phyloP scores from a whole-genome alignment of 495 filamentous ascomycete species.

The Podospora didyma region DNA sequence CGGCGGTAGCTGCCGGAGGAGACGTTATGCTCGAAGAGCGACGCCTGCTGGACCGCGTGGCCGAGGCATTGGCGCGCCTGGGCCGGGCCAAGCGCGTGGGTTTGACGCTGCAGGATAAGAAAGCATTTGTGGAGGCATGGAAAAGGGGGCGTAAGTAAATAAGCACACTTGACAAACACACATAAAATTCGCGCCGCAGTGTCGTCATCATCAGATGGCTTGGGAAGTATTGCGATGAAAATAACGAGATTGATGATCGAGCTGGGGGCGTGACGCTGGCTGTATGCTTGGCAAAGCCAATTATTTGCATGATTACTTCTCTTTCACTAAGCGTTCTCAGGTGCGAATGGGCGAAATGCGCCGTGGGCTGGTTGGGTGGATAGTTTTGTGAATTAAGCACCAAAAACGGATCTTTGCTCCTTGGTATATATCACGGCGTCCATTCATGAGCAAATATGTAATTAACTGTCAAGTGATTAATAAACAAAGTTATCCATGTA shows the following conservation, averaged over 20 bases:
- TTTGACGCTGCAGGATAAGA: slow-evolving; percentile 77
- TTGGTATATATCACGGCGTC: too few species aligned
- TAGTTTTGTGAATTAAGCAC: too few species aligned
- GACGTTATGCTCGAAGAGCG: slow-evolving; percentile 53
- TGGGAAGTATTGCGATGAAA: neutral
- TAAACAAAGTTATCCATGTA: too few species aligned
- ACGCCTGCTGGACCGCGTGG: slow-evolving; percentile 65
- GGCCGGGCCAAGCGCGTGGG: slow-evolving; percentile 89
- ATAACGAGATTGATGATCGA: neutral
- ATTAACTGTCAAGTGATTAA: too few species aligned
- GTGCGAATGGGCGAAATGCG: too few species aligned
- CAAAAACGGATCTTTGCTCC: too few species aligned
- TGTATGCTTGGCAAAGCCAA: too few species aligned
- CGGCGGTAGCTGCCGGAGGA: slow-evolving; percentile 28
- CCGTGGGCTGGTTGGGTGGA: too few species aligned
- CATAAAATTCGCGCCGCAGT: too few species aligned
- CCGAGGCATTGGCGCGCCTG: slow-evolving; percentile 81
- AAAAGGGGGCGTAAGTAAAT: slow-evolving; percentile 24
- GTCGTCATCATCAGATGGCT: neutral
- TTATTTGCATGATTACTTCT: too few species aligned
- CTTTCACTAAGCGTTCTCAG: too few species aligned
- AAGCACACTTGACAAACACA: neutral
- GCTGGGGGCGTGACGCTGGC: neutral
- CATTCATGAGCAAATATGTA: too few species aligned
- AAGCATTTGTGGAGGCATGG: slow-evolving; percentile 68